Base-by-base conservation (phyloP, 192 early-diverging fungal genomes). In the Dispira simplex region DNA sequence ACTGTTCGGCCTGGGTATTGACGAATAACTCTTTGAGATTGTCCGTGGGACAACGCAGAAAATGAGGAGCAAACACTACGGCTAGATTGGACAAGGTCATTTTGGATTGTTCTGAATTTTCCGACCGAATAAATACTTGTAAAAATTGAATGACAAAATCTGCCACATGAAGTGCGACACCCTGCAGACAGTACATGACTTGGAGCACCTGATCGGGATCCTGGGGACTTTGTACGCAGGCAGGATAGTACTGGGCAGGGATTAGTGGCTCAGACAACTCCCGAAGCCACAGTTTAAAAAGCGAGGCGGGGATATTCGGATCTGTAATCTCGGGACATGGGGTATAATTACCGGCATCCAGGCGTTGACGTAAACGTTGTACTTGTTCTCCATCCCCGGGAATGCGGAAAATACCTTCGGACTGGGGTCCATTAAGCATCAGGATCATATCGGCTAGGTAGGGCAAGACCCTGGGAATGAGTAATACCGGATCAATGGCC, bases 381-480 rank as follows among this genome's bases (percentile, higher is more conserved):
- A 98, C 91, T 23, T 78, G 75, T 55, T 95, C 93, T 28, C 82
- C 83, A 71, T 96, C 91, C 23, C 91, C 95, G 21, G 95, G 91
- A 14, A 98, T 90, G 62, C 95, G 84, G 71, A 98, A 98, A 57
- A 98, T 93, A 39, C 95, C 95, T 71, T 98, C 93, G 13, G 91
- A 83, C 53, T 72, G 62, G 32, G 77, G 78, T 14, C 95, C 95
- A 44, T 88, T 82, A 26, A 95, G 79, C 0, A 81, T 70, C 21
- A 85, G 64, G 26, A 98, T 86, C 9, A 82, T 74, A 13, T 83
- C 79, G 4, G 84, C 79, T 59, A 98, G 75, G 64, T 90, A 91
- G 32, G 85, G 80, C 18, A 98, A 81, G 39, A 98, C 79, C 8
- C 81, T 79, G 5, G 95, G 95, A 20, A 96, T 67, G 9, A 81